Percentiles rank a stretch among this genome's conserved stretches.
phyloP scores from a whole-genome alignment of 108 stramenopile genomes.

The Nitzschia inconspicua region DNA sequence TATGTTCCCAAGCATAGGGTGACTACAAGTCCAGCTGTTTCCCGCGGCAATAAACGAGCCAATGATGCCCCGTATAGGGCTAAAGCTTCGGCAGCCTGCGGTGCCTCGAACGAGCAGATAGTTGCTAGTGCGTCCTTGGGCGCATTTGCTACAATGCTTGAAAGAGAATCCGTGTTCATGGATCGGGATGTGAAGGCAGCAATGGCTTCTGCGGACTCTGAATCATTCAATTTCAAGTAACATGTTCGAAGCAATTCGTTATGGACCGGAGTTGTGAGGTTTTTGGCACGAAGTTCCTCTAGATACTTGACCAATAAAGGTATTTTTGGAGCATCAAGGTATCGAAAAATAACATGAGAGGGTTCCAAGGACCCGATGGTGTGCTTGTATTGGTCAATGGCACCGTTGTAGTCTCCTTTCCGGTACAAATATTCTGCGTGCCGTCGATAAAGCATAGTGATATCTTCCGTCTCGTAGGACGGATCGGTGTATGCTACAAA shows the following conservation, averaged over 20 bases:
- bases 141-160: conserved; percentile 60
- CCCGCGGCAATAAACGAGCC: conserved; percentile 69
- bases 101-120: conserved; percentile 77
- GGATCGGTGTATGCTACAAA: conserved; percentile 87
- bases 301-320: conserved; percentile 84
- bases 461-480: conserved; percentile 58
- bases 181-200: conserved; percentile 45
- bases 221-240: conserved; percentile 78
- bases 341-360: conserved; percentile 92
- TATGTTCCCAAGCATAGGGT: conserved; percentile 81
- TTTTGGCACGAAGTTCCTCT: conserved; percentile 62
- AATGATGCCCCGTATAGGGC: conserved; percentile 63
- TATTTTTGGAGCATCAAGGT: conserved; percentile 89
- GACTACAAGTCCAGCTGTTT: conserved; percentile 81
- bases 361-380: conserved; percentile 94
- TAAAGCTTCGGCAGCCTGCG: conserved; percentile 69
- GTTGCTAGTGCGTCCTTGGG: conserved; percentile 78
- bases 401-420: conserved; percentile 85
- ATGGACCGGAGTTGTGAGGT: conserved; percentile 68
- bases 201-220: conserved; percentile 72
- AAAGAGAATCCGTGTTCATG: conserved; percentile 43
- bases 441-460: conserved; percentile 75
- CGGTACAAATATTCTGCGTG: conserved; percentile 95
- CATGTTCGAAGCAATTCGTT: conserved; percentile 77
- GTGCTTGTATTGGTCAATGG: conserved; percentile 91